Conservation (phyloP, 331 rosid species). For the Rhamnella rubrinervis region DNA sequence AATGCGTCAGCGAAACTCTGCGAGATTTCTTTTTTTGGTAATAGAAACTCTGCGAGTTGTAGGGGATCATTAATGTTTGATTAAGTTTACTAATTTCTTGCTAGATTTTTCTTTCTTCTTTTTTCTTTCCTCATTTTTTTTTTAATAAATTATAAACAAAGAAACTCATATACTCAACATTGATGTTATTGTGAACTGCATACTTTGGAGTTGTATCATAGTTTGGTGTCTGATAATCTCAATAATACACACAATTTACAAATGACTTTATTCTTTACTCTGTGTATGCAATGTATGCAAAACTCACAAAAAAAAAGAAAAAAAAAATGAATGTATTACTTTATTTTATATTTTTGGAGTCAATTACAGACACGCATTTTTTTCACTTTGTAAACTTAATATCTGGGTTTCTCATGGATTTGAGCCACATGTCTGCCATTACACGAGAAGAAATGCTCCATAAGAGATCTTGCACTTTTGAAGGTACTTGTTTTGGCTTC, state of each 20-base stretch:
- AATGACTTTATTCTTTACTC: no score
- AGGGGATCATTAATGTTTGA: no score
- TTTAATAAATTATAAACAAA: no score
- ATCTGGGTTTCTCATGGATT: constrained; percentile 83
- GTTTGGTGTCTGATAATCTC: neutral
- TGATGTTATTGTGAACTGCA: no score
- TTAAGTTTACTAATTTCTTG: no score
- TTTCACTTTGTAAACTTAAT: constrained; percentile 54
- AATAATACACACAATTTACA: neutral
- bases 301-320: neutral
- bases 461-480: constrained; percentile 58
- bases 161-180: no score
- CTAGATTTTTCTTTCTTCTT: no score
- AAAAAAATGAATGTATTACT: neutral
- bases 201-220: neutral
- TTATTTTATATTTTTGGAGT: neutral
- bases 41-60: neutral
- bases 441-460: constrained; percentile 90
- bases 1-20: neutral
- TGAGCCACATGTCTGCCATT: constrained; percentile 98
- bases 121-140: no score
- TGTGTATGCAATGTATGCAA: neutral
- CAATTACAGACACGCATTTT: neutral
- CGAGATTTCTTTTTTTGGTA: no score
- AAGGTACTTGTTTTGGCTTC: constrained; percentile 51